Conservation (phyloP, 2,329 filamentous ascomycete genomes). For the Colletotrichum eremochloae region DNA sequence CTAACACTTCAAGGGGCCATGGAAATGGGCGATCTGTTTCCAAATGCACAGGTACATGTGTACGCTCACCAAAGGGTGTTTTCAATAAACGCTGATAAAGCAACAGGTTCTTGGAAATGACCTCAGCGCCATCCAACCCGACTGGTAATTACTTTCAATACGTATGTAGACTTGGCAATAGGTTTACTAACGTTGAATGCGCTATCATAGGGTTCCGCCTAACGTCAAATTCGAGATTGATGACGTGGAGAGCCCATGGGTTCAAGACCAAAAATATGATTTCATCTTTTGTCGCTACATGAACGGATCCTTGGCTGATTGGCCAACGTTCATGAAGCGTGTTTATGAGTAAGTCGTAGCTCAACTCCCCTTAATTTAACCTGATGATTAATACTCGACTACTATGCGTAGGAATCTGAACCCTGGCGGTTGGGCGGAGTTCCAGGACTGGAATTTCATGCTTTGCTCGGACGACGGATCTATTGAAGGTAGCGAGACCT, state of each 20-base stretch:
- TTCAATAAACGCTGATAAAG: constrained; percentile 52
- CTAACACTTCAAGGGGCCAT: constrained; percentile 50
- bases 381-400: constrained; percentile 43
- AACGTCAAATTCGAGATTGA: constrained; percentile 77
- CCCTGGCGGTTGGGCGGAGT: constrained; percentile 67
- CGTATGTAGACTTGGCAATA: too few relatives aligned
- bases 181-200: neutral
- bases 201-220: constrained; percentile 62
- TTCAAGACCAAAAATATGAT: constrained; percentile 51
- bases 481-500: constrained; percentile 57
- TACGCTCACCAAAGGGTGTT: too few relatives aligned
- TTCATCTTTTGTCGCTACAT: constrained; percentile 48
- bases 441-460: constrained; percentile 62
- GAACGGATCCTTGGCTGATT: constrained; percentile 19
- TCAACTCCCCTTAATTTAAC: rapidly evolving
- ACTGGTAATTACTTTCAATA: neutral
- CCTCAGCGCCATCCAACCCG: constrained; percentile 44
- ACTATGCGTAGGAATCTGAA: constrained; percentile 59
- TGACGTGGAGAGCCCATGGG: constrained; percentile 68
- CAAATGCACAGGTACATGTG: constrained; percentile 46
- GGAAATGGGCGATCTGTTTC: constrained; percentile 53
- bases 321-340: constrained; percentile 20
- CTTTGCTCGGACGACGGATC: constrained; percentile 52
- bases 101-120: constrained; percentile 49
- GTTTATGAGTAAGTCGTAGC: constrained; percentile 55